Evolutionary conservation across 2,329 filamentous ascomycete genomes (phyloP), one percentile per base, ranked within the genome.

Genomic region (Cordyceps farinosa): DNA sequence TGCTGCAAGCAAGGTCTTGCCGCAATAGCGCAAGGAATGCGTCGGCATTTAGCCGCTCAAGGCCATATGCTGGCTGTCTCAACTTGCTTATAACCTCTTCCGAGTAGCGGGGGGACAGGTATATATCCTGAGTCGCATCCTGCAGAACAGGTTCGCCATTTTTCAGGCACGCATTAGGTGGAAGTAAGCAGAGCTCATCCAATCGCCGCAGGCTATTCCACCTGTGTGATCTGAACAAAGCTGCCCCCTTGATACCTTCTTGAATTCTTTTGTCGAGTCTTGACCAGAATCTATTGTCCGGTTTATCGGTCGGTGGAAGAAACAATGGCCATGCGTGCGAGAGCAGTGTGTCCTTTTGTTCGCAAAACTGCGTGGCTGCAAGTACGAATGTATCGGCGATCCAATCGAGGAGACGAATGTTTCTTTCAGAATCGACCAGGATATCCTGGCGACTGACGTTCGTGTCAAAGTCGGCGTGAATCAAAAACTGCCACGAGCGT

Each of bases 301-400:
- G 4, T 67, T 65, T 4, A 69, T 66, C 0, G 62, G 60, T 0
- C 65, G 56, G 9, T 0, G 80, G 80, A 2, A 83, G 69, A 64
- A 76, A 83, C 57, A 72, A 69, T 74, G 79, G 77, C 81, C 80
- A 83, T n/a, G n/a, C n/a, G n/a, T n/a, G n/a, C n/a, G n/a, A n/a
- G n/a, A n/a, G n/a, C n/a, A n/a, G n/a, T n/a, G n/a, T n/a, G n/a
- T n/a, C n/a, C 3, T 71, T 66, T 50, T 79, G 73, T 2, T 74
- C 30, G 65, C 75, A 79, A 34, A 83, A 74, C 50, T 78, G 65
- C 10, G 69, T 60, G 1, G 80, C 69, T 0, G 76, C 78, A 30
- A 70, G 67, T 10, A 76, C 57, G 62, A 83, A 81, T 0, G 74
- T 72, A 0, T 72, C 67, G 0, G 76, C 74, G 13, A 83, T 72